Evolutionary conservation across 148 eudicot genomes (phyloP), one percentile per base, ranked within the genome.

Genomic region (Dianthus caryophyllus): DNA sequence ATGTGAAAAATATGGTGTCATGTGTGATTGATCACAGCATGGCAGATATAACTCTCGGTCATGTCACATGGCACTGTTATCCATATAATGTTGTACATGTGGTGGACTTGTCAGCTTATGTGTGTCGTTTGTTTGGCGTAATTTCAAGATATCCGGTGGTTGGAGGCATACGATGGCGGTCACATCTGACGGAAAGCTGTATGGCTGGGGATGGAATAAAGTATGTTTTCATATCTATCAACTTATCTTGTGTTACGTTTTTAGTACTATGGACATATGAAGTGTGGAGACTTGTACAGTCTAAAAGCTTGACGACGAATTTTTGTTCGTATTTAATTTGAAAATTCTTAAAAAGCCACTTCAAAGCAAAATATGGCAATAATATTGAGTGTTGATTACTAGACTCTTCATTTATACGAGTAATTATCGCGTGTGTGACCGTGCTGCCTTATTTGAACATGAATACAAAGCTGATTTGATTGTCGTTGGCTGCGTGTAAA

Each of bases 181-280:
- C 61, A 85, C 96, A 61, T 77, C 84, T 66, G 86, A 88, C 64
- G 99, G 99, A 39, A 83, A 85, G 59, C 96, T 94, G 41, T 94
- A 84, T 73, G 97, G 97, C 24, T 94, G 99, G 99, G 99, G 99
- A 68, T 94, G 99, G 99, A 94, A 94, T 74, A 94, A 94, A 97
- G 99, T 94, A 66, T 41, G 26, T 72, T 38, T 17, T 17, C 6
- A 36, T 49, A n/a, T 17, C n/a, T 3, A 9, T 43, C 25, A 2
- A 7, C 53, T 13, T n/a, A n/a, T n/a, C n/a, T 30, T 36, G 0
- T 2, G 69, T 26, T 18, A 26, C 14, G 2, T 25, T 24, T 54
- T 27, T 25, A 54, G 26, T 5, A 31, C 62, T 58, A 58, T 58
- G 62, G 21, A 30, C 9, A 1, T 30, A 58, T 58, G 62, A 12